A percentile compares a stretch with the other conserved stretches of the same genome.
Evolutionary conservation across 306 rosid genomes (phyloP).

Genomic region (Inga leiocalycina): DNA sequence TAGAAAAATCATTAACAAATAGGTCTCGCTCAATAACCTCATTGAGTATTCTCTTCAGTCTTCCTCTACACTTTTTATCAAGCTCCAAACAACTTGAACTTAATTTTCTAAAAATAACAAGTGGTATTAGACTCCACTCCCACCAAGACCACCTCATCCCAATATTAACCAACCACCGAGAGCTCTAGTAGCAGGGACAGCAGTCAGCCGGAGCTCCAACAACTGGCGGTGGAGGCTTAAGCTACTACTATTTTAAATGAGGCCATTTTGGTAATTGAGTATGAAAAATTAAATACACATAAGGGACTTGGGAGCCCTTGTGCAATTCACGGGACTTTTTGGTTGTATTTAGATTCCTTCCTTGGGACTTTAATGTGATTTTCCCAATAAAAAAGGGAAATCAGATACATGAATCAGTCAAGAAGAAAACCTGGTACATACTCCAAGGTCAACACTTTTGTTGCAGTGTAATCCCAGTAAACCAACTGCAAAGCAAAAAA

Average conservation of each 20-base stretch:
- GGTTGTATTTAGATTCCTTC: not conserved
- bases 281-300: not conserved
- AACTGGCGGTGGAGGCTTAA: not conserved
- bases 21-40: too few relatives aligned
- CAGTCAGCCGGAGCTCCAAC: not conserved
- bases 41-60: too few relatives aligned
- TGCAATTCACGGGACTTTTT: not conserved
- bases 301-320: not conserved
- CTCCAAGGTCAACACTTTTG: constrained; percentile 86
- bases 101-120: too few relatives aligned
- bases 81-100: too few relatives aligned
- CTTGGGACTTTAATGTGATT: not conserved
- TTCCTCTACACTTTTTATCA: too few relatives aligned
- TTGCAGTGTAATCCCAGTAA: constrained; percentile 92
- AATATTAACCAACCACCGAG: not conserved
- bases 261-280: not conserved
- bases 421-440: constrained; percentile 88
- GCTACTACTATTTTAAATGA: not conserved
- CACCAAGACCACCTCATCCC: not conserved
- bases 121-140: too few relatives aligned
- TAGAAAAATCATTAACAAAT: too few relatives aligned
- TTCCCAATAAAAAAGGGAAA: not conserved
- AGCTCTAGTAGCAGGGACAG: not conserved
- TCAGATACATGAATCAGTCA: constrained; percentile 24
- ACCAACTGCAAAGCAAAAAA: constrained; percentile 60